phyloP scores from a whole-genome alignment of 108 stramenopile genomes.

The Fragilariopsis cylindrus region DNA sequence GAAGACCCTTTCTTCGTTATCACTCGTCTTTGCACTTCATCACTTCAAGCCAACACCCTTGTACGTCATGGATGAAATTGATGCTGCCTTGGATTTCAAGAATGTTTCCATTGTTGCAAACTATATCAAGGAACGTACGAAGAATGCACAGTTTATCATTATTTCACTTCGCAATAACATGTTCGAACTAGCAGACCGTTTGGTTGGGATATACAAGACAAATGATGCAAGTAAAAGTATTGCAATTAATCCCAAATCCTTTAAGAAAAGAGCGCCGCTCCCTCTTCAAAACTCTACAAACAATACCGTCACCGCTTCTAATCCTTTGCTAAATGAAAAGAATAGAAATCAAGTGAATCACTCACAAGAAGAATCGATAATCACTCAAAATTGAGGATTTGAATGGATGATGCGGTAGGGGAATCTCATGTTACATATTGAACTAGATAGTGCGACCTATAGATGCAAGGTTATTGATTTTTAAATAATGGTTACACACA shows the following conservation, averaged over 20 bases:
- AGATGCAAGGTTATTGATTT: background rate
- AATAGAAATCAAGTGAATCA: background rate
- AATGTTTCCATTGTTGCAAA: slow-evolving; percentile 99
- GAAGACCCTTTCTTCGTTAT: slow-evolving; percentile 97
- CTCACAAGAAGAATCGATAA: background rate
- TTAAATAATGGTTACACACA: background rate
- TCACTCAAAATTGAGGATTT: background rate
- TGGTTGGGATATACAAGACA: slow-evolving; percentile 99
- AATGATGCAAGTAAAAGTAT: slow-evolving; percentile 96
- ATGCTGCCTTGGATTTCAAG: slow-evolving; percentile 99
- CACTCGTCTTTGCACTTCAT: slow-evolving; percentile 99
- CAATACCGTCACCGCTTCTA: background rate
- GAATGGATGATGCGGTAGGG: too few relatives aligned
- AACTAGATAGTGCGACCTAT: background rate
- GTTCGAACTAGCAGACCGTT: slow-evolving; percentile 98
- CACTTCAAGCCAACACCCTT: slow-evolving; percentile 99
- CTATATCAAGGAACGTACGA: slow-evolving; percentile 99
- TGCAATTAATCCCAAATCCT: slow-evolving; percentile 88
- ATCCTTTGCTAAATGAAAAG: background rate
- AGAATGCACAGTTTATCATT: slow-evolving; percentile 99
- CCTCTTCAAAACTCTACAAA: slow-evolving; percentile 5
- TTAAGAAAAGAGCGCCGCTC: slow-evolving; percentile 1
- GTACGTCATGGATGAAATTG: slow-evolving; percentile 99
- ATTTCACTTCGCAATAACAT: slow-evolving; percentile 99
- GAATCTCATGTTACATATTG: background rate